Evolutionary conservation across 495 filamentous ascomycete species (phyloP), one percentile per base, ranked within the genome.

Genomic region (Aspergillus ostianus): DNA sequence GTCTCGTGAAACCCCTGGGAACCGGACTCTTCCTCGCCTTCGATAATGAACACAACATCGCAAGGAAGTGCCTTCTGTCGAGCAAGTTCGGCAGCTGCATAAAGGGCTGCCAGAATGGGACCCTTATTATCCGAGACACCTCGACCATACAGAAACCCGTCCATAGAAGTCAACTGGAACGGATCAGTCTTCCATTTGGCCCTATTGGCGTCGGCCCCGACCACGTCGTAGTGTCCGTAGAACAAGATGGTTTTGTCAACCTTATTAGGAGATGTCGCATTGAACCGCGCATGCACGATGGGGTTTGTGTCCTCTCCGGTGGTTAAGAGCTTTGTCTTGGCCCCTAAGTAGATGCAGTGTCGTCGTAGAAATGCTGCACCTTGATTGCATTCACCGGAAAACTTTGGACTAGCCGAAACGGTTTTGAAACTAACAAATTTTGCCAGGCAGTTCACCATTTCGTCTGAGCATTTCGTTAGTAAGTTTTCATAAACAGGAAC

Each of bases 181-280:
- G 94, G 95, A 61, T 96, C 89, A 8, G 85, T 84, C 54, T 84
- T 85, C 94, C 94, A 98, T 61, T 89, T 90, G 32, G 76, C 67
- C 47, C 82, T 82, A 55, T 88, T 87, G 32, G 87, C 85, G 56
- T 95, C 90, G 0, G 95, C 94, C 19, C 90, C 84, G n/a, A 98
- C 92, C n/a, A 98, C 91, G 60, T 98, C 94, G 73, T 98, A 98
- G 64, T 98, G 94, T 4, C 95, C 95, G 70, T 98, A 98, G 72
- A 98, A 98, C 15, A 98, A 78, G 36, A 97, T 89, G 0, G 89
- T 92, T 74, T 93, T 96, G 21, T 91, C 83, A 71, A 83, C 67
- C 83, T 91, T 73, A 0, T 75, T 59, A 3, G 72, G 27, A 2
- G 74, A 70, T 1, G 75, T 78, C 21, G 90, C 91, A 52, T 83